Evolutionary conservation across 2,329 filamentous ascomycete genomes (phyloP).

Genomic region (Claviceps paspali): DNA sequence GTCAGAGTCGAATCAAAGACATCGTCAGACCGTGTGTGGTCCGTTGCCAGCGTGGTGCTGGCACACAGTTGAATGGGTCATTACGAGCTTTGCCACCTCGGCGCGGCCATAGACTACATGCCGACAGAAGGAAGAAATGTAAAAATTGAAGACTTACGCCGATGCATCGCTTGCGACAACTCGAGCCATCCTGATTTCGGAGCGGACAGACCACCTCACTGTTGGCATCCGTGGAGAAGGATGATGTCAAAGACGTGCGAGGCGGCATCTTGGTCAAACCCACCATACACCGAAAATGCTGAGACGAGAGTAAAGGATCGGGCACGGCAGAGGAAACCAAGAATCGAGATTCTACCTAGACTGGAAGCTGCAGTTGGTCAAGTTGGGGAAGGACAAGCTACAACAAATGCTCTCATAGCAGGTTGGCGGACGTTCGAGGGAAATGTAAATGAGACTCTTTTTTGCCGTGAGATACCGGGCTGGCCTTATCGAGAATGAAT

Average conservation of each 20-base stretch:
- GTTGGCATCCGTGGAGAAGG: conserved; percentile 81
- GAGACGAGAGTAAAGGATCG: conserved; percentile 4
- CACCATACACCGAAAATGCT: conserved; percentile 4
- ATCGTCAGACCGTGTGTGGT: background rate
- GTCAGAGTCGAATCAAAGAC: background rate
- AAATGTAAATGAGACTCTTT: background rate
- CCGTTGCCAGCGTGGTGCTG: too few relatives aligned
- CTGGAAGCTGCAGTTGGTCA: conserved; percentile 12
- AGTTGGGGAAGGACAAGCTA: conserved; percentile 15
- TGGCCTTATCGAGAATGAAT: too few relatives aligned
- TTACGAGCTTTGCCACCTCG: background rate
- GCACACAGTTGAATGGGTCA: background rate
- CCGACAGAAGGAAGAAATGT: background rate
- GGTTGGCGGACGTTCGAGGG: conserved; percentile 4
- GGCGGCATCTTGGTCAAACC: conserved; percentile 70
- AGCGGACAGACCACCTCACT: conserved; percentile 96
- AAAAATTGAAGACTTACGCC: conserved; percentile 62
- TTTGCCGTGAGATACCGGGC: too few relatives aligned
- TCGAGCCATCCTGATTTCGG: conserved; percentile 89
- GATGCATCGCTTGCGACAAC: conserved; percentile 92
- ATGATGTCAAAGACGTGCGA: conserved; percentile 71
- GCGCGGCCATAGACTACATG: background rate
- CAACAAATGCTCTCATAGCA: conserved; percentile 13
- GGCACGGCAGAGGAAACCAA: too few relatives aligned
- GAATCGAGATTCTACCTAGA: background rate